These are phyloP conservation scores for Geosmithia morbida DNA, from an alignment of 2,329 filamentous ascomycete genomes.

Conservation along the genomic window DNA sequence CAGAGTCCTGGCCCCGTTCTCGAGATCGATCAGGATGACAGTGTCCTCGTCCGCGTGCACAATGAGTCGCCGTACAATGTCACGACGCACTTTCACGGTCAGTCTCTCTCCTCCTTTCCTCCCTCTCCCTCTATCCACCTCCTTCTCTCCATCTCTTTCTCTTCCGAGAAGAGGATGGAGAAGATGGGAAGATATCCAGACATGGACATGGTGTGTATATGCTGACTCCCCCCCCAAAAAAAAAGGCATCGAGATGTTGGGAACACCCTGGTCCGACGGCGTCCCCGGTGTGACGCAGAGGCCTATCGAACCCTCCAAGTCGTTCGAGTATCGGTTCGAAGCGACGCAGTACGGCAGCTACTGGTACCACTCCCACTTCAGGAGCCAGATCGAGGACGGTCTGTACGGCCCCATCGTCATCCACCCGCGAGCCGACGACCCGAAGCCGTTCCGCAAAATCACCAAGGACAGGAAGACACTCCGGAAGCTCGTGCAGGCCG, in stretches of 20 bases:
- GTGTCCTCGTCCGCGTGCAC: constrained; percentile 25
- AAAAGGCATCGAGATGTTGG: constrained; percentile 29
- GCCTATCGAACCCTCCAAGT: constrained; percentile 29
- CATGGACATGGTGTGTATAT: background rate
- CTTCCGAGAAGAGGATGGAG: too few species aligned
- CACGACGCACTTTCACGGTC: constrained; percentile 35
- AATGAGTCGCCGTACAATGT: constrained; percentile 32
- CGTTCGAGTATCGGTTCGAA: constrained; percentile 37
- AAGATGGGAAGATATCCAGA: background rate
- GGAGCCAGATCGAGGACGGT: constrained; percentile 43
- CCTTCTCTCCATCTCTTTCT: too few species aligned
- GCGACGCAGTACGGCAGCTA: constrained; percentile 42
- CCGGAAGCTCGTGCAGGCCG: constrained; percentile 32
- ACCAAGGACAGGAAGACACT: constrained; percentile 38
- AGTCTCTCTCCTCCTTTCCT: too few species aligned
- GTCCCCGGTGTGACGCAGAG: constrained; percentile 41
- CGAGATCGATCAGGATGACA: constrained; percentile 34
- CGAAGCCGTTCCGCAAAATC: constrained; percentile 34
- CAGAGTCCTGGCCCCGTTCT: constrained; percentile 48
- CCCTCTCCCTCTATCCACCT: too few species aligned
- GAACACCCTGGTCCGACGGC: constrained; percentile 46
- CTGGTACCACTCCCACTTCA: constrained; percentile 46
- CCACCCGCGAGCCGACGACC: constrained; percentile 13
- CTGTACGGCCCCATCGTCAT: constrained; percentile 42
- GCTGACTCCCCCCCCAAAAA: background rate